phyloP scores from a whole-genome alignment of 73 alveolate genomes.

The Symbiodinium pilosum region DNA sequence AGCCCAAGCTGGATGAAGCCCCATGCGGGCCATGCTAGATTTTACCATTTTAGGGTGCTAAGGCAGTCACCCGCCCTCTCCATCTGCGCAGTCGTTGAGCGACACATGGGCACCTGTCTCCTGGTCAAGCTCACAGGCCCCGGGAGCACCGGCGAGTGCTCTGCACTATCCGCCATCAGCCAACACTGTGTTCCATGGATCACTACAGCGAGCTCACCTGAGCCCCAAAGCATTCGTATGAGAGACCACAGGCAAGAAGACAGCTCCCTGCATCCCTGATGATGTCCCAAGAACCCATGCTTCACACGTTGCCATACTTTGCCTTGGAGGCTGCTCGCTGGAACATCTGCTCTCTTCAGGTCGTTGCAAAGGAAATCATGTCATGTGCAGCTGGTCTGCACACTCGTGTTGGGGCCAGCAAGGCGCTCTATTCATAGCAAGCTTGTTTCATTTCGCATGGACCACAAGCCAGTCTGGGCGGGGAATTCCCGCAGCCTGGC shows the following conservation, averaged over 20 bases:
- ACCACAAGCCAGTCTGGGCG: background rate
- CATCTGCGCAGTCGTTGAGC: slow-evolving; percentile 34
- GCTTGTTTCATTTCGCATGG: slow-evolving; percentile 7
- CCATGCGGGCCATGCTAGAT: no score
- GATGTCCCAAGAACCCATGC: no score
- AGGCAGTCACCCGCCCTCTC: slow-evolving; percentile 24
- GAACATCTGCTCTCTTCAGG: background rate
- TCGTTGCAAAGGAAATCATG: background rate
- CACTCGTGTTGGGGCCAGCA: background rate
- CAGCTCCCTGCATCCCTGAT: no score
- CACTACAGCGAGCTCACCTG: background rate
- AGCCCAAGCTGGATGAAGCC: no score
- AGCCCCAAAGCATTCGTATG: background rate
- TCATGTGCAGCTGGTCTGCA: background rate
- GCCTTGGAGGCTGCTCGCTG: no score
- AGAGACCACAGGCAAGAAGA: no score
- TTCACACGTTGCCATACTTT: no score
- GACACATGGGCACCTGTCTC: slow-evolving; percentile 66
- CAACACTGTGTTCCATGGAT: background rate
- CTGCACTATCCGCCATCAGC: background rate
- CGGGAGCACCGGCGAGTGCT: background rate
- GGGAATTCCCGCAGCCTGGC: slow-evolving; percentile 31
- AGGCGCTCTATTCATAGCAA: background rate
- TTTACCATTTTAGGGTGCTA: no score
- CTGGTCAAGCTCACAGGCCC: background rate